A percentile compares a stretch with the other conserved stretches of the same genome.
phyloP scores from a whole-genome alignment of 2,329 filamentous ascomycete genomes.

The Coniosporium tulheliwenetii region DNA sequence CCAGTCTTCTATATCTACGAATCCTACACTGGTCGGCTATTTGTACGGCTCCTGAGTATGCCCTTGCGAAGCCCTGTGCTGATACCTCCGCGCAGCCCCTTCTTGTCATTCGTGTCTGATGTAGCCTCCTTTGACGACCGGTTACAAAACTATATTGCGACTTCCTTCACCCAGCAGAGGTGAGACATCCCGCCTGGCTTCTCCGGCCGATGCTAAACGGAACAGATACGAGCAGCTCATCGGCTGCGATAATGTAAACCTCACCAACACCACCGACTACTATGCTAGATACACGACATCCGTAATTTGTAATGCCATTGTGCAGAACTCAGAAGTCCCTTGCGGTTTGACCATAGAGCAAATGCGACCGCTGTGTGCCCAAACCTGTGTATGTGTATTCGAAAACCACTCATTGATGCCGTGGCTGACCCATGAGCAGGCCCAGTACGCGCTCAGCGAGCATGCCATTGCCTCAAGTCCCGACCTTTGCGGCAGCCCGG shows the following conservation, averaged over 20 bases:
- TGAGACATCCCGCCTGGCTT: constrained; percentile 28
- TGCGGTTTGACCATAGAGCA: constrained; percentile 52
- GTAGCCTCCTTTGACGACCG: constrained; percentile 61
- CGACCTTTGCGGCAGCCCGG: constrained; percentile 53
- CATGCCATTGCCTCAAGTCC: constrained; percentile 64
- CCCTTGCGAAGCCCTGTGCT: constrained; percentile 9
- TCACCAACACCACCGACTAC: constrained; percentile 61
- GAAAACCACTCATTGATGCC: constrained; percentile 1
- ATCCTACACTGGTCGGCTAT: constrained; percentile 37
- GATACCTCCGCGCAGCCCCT: constrained; percentile 44
- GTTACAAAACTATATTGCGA: constrained; percentile 56
- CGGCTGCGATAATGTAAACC: constrained; percentile 63
- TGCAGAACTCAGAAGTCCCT: constrained; percentile 66
- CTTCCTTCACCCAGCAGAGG: constrained; percentile 63
- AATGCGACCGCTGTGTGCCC: constrained; percentile 68
- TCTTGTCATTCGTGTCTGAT: constrained; percentile 68
- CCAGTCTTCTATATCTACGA: constrained; percentile 54
- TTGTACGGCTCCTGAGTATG: constrained; percentile 37
- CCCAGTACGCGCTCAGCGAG: constrained; percentile 77
- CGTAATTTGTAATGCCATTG: constrained; percentile 81
- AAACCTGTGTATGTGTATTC: constrained; percentile 55
- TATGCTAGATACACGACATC: constrained; percentile 91
- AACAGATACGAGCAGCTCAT: constrained; percentile 66
- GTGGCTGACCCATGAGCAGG: constrained; percentile 28
- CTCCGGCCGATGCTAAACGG: constrained; percentile 10